Base-by-base conservation (phyloP, 371 early-diverging fungal genomes). In the Rhizopus sp. region DNA sequence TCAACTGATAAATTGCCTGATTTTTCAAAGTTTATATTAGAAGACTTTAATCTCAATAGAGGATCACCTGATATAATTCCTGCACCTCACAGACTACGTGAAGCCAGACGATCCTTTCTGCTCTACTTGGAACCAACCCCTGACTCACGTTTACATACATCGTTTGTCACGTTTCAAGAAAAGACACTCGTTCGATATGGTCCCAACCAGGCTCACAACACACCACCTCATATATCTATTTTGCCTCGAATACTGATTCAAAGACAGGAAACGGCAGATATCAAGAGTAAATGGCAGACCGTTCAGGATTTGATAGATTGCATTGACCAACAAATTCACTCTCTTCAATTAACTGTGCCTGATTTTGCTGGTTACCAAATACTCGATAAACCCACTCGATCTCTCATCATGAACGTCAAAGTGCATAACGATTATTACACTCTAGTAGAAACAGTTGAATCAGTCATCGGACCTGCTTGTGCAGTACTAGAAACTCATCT, bases 151-250 rank as follows among this genome's bases (percentile, higher is more conserved):
- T 59, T 72, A 23, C 60, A 72, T 8, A 56, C 37, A 15, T 68
- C 68, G 10, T 51, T 72, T 2, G 33, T 57, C n/a, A n/a, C 8
- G 4, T 72, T 65, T 51, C 69, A 72, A 44, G 68, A 72, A 55
- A 61, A 53, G n/a, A 56, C 63, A 1, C 57, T 62, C 53, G 23
- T 49, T 42, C 50, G 55, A 17, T 65, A 60, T 55, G 72, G 72
- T 3, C 72, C 72, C 30, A 72, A 72, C 46, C 68, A 72, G 40
- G 66, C 68, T 8, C 72, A 72, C 30, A 68, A 59, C 12, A 64
- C 61, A n/a, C 59, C 55, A 7, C 53, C 68, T 10, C 68, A 72
- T 42, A 45, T 64, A 10, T 59, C 68, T 6, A 56, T 69, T 39
- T 44, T 69, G 15, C 58, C 55, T 13, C 38, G 63, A 34, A 51